Percentiles rank a stretch among this genome's conserved stretches.
phyloP scores from a whole-genome alignment of 257 asterid species.

The Solanum chilense region DNA sequence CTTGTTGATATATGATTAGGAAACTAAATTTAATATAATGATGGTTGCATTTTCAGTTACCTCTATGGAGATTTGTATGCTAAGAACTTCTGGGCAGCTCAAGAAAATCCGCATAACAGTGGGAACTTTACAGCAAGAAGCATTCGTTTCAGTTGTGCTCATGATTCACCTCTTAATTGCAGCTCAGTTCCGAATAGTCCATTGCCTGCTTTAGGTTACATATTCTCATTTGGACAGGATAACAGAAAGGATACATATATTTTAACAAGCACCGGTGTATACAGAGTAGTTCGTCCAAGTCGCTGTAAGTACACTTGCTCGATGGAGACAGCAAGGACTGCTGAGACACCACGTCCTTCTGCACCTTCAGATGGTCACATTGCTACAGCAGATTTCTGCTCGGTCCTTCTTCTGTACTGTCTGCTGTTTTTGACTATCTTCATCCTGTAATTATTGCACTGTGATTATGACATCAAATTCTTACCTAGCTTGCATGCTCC shows the following conservation, averaged over 20 bases:
- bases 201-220: slow-evolving; percentile 57
- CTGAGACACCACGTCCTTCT: slow-evolving; percentile 7
- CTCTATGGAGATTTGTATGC: slow-evolving; percentile 82
- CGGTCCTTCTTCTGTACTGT: slow-evolving; percentile 24
- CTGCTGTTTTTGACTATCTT: slow-evolving; percentile 20
- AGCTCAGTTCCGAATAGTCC: slow-evolving; percentile 53
- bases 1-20: background rate
- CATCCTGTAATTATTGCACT: slow-evolving; percentile 8
- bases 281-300: slow-evolving; percentile 84
- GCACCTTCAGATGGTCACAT: slow-evolving; percentile 32
- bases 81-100: slow-evolving; percentile 65
- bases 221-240: slow-evolving; percentile 82
- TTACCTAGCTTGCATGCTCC: background rate
- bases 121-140: slow-evolving; percentile 60
- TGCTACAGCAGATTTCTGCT: slow-evolving; percentile 6
- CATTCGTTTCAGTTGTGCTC: slow-evolving; percentile 65
- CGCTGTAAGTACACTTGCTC: slow-evolving; percentile 77
- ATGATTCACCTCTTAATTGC: slow-evolving; percentile 70
- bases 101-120: slow-evolving; percentile 62
- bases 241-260: slow-evolving; percentile 54
- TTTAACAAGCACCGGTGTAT: slow-evolving; percentile 66
- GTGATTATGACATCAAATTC: background rate
- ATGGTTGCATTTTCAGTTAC: slow-evolving; percentile 42
- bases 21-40: background rate
- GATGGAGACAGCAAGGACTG: slow-evolving; percentile 40